These are phyloP conservation scores for Cladosporium sp. DNA, from an alignment of 2,329 filamentous ascomycete species.

Conservation along the genomic window DNA sequence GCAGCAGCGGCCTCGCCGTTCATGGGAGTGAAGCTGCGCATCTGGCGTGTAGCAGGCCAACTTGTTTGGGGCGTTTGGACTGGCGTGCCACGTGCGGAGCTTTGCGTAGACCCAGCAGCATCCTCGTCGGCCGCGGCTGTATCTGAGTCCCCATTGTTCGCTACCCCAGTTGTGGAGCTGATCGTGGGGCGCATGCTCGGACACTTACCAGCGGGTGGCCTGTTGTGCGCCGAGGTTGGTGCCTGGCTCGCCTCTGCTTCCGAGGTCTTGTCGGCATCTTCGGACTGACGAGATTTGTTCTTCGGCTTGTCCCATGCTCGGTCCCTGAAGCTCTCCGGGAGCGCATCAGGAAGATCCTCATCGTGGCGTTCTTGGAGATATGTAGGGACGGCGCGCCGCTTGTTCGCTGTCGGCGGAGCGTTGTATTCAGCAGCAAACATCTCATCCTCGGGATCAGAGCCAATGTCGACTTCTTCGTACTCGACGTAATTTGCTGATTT, in stretches of 20 bases:
- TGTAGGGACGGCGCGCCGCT: slow-evolving; percentile 25
- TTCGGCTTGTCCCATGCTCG: slow-evolving; percentile 26
- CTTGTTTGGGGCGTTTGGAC: neutral
- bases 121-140: slow-evolving; percentile 15
- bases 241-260: neutral
- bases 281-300: neutral
- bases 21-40: neutral
- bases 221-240: neutral
- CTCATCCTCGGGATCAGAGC: slow-evolving; percentile 38
- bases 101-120: slow-evolving; percentile 1
- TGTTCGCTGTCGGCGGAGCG: neutral
- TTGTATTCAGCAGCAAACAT: slow-evolving; percentile 4
- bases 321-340: slow-evolving; percentile 40
- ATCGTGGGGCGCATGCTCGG: slow-evolving; percentile 28
- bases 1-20: slow-evolving; percentile 7
- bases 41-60: slow-evolving; percentile 1
- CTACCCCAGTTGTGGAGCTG: slow-evolving; percentile 27
- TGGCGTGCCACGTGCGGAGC: neutral
- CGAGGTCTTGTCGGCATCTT: neutral
- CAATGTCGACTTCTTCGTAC: slow-evolving; percentile 45
- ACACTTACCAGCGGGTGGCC: slow-evolving; percentile 27
- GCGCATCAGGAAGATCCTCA: slow-evolving; percentile 39
- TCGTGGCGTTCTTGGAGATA: slow-evolving; percentile 41
- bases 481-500: slow-evolving; percentile 21
- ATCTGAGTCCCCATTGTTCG: slow-evolving; percentile 29